Evolutionary conservation across 176 grass and related monocot species (phyloP), one percentile per base, ranked within the genome.

Genomic region (Phragmites australis): DNA sequence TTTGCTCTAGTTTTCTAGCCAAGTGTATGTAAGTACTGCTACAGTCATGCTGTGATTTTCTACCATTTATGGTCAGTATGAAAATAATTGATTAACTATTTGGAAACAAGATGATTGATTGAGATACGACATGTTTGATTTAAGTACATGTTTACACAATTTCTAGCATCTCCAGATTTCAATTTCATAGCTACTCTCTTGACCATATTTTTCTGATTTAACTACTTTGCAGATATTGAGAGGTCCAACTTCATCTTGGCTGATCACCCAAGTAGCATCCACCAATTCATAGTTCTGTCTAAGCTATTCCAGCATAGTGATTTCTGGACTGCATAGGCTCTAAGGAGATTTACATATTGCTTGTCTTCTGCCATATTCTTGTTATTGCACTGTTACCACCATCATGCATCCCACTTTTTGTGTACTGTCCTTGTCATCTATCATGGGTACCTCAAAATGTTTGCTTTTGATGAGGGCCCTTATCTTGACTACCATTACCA

Each of bases 381-480:
- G n/a, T n/a, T n/a, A n/a, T n/a, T n/a, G n/a, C n/a, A n/a, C n/a
- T n/a, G n/a, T n/a, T n/a, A n/a, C n/a, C n/a, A n/a, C n/a, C 25
- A 23, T 60, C 65, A 68, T 68, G 22, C 37, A 58, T 11, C 22
- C 10, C 0, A 26, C 65, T 68, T 46, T 26, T n/a, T n/a, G 67
- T 47, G 67, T 45, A 16, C 42, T 46, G 8, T 49, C 45, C 67
- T 70, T 48, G 14, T 15, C n/a, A n/a, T 48, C 47, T 71, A 26
- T 32, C 30, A 73, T 73, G 70, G 70, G 27, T 21, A 51, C 69
- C 26, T 71, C 46, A 21, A 72, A 49, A 48, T 31, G 26, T 21
- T 31, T 50, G 23, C 16, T 71, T 25, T 31, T 72, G 49, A 72
- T 72, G 69, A 72, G 47, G 69, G 49, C 19, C 69, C 46, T 72